These are phyloP conservation scores for Gleditsia sinensis DNA, from an alignment of 306 rosid species.

Conservation along the genomic window DNA sequence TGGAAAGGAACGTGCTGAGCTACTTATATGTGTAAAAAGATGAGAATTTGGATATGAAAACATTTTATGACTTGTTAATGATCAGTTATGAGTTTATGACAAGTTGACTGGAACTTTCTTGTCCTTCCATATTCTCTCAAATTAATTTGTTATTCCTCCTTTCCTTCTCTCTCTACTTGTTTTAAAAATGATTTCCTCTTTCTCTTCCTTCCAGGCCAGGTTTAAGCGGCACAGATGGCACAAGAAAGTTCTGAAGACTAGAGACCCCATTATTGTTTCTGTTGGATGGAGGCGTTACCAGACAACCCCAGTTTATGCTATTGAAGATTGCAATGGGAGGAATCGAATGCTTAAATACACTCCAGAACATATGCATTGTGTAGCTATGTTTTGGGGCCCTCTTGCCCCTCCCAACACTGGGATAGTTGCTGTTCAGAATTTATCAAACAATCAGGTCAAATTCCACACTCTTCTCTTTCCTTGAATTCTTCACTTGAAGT, in stretches of 20 bases:
- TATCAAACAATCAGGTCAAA: conserved; percentile 78
- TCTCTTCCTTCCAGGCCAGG: conserved; percentile 62
- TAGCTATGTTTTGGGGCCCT: conserved; percentile 96
- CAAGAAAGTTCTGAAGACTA: conserved; percentile 82
- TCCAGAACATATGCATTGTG: conserved; percentile 93
- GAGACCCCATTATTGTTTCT: conserved; percentile 89
- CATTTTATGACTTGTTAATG: conserved; percentile 5
- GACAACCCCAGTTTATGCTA: conserved; percentile 86
- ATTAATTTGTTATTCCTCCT: neutral
- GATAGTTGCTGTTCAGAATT: conserved; percentile 82
- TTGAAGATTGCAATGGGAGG: conserved; percentile 86
- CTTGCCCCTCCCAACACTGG: conserved; percentile 94
- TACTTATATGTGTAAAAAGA: conserved; percentile 14
- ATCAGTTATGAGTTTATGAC: neutral
- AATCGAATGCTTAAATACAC: conserved; percentile 94
- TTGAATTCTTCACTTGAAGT: conserved; percentile 5
- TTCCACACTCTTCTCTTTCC: neutral
- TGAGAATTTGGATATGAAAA: conserved; percentile 15
- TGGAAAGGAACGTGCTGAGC: neutral
- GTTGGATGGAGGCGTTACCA: conserved; percentile 98
- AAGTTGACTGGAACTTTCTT: neutral
- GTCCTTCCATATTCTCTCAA: conserved; percentile 3
- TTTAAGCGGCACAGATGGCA: conserved; percentile 95
- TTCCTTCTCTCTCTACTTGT: neutral
- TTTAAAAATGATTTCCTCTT: neutral